A percentile compares a stretch with the other conserved stretches of the same genome.
phyloP scores from a whole-genome alignment of 495 filamentous ascomycete species.

The Halenospora varia region DNA sequence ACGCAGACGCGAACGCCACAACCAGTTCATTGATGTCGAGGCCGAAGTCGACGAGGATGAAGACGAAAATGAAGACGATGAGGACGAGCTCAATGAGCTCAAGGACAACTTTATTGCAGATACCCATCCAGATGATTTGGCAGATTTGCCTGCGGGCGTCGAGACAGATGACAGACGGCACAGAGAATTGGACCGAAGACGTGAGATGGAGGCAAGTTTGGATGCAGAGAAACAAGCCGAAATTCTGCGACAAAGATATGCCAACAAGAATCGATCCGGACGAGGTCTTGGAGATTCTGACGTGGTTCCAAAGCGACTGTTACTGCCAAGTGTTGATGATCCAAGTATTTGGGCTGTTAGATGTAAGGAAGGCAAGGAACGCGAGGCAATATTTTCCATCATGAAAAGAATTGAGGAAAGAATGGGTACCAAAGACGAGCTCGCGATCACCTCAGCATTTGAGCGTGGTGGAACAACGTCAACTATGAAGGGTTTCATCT shows the following conservation, averaged over 20 bases:
- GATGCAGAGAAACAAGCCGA: slow-evolving; percentile 93
- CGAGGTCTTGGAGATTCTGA: slow-evolving; percentile 54
- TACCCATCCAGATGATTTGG: slow-evolving; percentile 84
- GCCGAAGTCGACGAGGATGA: slow-evolving; percentile 93
- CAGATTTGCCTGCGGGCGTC: slow-evolving; percentile 71
- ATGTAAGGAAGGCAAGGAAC: slow-evolving; percentile 92
- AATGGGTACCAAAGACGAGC: slow-evolving; percentile 63
- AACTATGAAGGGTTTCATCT: slow-evolving; percentile 88
- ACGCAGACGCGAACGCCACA: slow-evolving; percentile 63
- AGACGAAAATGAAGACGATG: slow-evolving; percentile 81
- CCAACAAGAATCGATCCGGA: slow-evolving; percentile 53
- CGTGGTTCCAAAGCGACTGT: slow-evolving; percentile 76
- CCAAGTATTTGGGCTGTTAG: slow-evolving; percentile 93
- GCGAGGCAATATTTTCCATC: slow-evolving; percentile 80
- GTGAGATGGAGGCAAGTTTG: slow-evolving; percentile 76
- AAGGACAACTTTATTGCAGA: slow-evolving; percentile 79
- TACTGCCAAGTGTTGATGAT: slow-evolving; percentile 92
- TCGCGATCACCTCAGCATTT: slow-evolving; percentile 82
- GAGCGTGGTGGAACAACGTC: slow-evolving; percentile 70
- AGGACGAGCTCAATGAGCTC: slow-evolving; percentile 82
- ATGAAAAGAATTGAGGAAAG: slow-evolving; percentile 84
- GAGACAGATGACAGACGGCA: slow-evolving; percentile 89
- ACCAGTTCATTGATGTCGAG: slow-evolving; percentile 90
- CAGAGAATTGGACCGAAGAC: slow-evolving; percentile 87
- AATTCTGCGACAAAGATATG: slow-evolving; percentile 79